Base-by-base conservation (phyloP, 2,329 filamentous ascomycete species). In the Pseudocercospora cruenta region DNA sequence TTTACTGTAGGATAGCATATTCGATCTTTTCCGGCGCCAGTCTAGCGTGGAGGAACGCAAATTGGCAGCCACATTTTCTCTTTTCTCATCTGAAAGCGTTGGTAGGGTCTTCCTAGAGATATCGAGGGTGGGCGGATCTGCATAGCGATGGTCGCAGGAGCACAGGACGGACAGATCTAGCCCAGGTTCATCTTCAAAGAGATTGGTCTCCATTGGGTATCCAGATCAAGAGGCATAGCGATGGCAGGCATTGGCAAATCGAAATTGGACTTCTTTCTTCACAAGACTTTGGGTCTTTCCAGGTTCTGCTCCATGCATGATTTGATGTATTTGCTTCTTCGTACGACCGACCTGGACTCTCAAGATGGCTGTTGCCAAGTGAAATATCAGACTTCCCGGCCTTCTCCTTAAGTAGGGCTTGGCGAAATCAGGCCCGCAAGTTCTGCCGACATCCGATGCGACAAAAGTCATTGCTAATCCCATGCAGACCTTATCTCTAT, bases 241-340 rank as follows among this genome's bases (percentile, higher is more conserved):
- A 24, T 24, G 22, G 49, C 49, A 54, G 49, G 49, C 49, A 54
- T 54, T 28, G 49, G 22, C 22, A 24, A 1, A 24, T 54, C 9
- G 22, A 54, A 5, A 28, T n/a, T 28, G 49, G 54, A 36, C 28
- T 24, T 24, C 24, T n/a, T 55, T 55, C 51, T 33, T 31, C 54
- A 39, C 14, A 33, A 19, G 16, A 28, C 39, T n/a, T 51, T 51
- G 45, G 19, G n/a, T 7, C n/a, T 51, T 22, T 24, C 53, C 78
- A 90, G 87, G 47, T 86, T 53, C 49, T 53, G 2, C 49, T 54
- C 12, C 21, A 21, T 28, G 28, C 49, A 7, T 36, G 49, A 4
- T 1, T 28, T 31, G 22, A 8, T n/a, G 21, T 21, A 16, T 24
- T 54, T 21, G 49, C 24, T 54, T 28, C 49, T 16, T 31, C 19